phyloP scores from a whole-genome alignment of 108 stramenopile genomes.

The Cyclostephanos invisitatus region DNA sequence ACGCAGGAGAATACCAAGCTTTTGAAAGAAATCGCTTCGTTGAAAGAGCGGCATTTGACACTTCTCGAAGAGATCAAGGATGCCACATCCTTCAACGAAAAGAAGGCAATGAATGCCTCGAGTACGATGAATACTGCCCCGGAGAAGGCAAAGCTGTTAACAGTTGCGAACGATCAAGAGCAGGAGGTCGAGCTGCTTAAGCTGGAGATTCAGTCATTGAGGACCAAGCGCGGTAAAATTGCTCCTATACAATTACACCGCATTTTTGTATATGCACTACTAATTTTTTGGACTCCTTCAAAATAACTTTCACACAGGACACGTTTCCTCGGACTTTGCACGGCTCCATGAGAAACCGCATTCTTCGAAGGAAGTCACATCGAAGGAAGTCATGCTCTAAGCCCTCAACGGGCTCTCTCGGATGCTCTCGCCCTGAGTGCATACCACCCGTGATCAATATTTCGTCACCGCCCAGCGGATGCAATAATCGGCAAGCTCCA shows the following conservation, averaged over 20 bases:
- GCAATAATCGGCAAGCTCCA: conserved; percentile 71
- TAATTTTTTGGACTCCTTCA: background rate
- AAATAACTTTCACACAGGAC: background rate
- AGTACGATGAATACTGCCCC: background rate
- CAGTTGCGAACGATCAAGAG: conserved; percentile 4
- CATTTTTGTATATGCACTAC: background rate
- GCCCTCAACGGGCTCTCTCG: background rate
- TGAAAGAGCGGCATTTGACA: conserved; percentile 26
- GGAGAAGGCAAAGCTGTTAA: conserved; percentile 21
- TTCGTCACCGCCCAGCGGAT: conserved; percentile 77
- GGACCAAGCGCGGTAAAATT: conserved; percentile 20
- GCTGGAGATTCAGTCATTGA: conserved; percentile 29
- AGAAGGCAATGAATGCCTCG: conserved; percentile 3
- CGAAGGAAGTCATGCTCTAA: background rate
- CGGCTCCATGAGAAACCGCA: background rate
- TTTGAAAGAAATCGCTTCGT: conserved; percentile 24
- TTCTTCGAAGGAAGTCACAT: background rate
- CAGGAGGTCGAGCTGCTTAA: conserved; percentile 24
- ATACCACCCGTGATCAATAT: background rate
- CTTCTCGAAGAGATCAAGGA: conserved; percentile 17
- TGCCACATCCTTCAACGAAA: conserved; percentile 12
- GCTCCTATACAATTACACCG: background rate
- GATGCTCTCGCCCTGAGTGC: background rate
- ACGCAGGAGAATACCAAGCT: conserved; percentile 39
- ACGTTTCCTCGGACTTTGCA: background rate